A percentile compares a stretch with the other conserved stretches of the same genome.
These are phyloP conservation scores for Diplosphaera chodatii DNA, from an alignment of 139 green algal species.

Conservation along the genomic window DNA sequence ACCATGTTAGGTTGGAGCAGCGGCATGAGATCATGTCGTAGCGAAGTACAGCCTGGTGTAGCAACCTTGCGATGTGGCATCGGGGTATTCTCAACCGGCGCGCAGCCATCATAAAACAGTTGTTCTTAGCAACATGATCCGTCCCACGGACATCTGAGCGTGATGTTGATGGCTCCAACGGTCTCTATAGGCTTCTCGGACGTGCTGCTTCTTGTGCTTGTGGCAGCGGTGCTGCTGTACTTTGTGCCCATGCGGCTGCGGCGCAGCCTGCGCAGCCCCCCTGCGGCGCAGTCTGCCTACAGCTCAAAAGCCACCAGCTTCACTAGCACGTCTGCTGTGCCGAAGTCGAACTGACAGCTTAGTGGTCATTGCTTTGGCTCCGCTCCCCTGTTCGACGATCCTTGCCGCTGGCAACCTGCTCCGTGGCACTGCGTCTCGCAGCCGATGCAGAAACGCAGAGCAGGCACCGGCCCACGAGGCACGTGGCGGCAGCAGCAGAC, in stretches of 20 bases:
- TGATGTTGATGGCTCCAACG: background rate
- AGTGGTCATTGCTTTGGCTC: too few species aligned
- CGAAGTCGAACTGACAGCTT: background rate
- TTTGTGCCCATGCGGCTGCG: background rate
- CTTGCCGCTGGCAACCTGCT: background rate
- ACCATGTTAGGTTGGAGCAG: too few species aligned
- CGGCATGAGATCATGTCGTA: too few species aligned
- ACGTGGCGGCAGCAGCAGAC: background rate
- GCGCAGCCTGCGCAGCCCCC: background rate
- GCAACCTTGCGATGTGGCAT: too few species aligned
- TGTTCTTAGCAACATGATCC: too few species aligned
- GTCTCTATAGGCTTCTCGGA: background rate
- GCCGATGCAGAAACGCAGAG: background rate
- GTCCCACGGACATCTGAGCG: too few species aligned
- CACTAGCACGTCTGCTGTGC: background rate
- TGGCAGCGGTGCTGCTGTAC: constrained; percentile 1
- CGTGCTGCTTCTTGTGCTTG: background rate
- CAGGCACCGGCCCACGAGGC: too few species aligned
- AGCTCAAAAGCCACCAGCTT: background rate
- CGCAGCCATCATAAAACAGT: too few species aligned
- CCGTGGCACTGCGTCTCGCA: too few species aligned
- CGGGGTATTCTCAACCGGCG: too few species aligned
- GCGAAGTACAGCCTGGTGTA: too few species aligned
- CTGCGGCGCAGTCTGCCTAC: background rate
- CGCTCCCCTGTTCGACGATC: too few species aligned